Evolutionary conservation across 139 green algal species (phyloP).

Genomic region (Chlorella sp.): DNA sequence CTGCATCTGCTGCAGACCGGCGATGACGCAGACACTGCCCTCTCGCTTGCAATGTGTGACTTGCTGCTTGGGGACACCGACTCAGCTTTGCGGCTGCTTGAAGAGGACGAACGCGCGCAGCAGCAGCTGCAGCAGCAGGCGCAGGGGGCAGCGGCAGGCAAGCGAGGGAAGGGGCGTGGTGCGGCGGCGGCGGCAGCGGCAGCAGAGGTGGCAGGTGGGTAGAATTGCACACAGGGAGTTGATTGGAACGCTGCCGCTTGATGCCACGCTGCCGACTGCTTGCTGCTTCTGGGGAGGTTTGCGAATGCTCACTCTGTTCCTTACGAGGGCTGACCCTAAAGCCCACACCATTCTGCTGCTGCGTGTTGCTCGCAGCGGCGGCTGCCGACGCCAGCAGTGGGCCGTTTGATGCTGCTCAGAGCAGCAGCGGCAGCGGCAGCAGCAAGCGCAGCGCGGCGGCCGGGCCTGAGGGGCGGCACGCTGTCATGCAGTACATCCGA

Average conservation of each 20-base stretch:
- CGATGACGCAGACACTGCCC: slow-evolving; percentile 14
- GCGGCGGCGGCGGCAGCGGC: neutral
- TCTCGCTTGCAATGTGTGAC: slow-evolving; percentile 48
- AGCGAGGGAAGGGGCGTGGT: neutral
- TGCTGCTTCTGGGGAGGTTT: too few relatives aligned
- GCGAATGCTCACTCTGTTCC: too few relatives aligned
- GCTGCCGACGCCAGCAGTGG: too few relatives aligned
- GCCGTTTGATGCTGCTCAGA: too few relatives aligned
- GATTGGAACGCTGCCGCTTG: too few relatives aligned
- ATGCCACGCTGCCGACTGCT: too few relatives aligned
- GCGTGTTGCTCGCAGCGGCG: too few relatives aligned
- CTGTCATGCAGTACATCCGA: slow-evolving; percentile 17
- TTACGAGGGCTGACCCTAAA: too few relatives aligned
- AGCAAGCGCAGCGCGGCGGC: neutral
- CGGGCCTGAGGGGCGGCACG: neutral
- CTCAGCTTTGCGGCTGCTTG: slow-evolving; percentile 34
- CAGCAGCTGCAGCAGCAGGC: slow-evolving; percentile 1
- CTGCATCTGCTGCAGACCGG: neutral
- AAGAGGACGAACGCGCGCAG: slow-evolving; percentile 40
- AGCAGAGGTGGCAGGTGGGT: neutral
- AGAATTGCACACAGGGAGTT: too few relatives aligned
- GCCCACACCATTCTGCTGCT: too few relatives aligned
- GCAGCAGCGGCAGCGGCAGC: too few relatives aligned
- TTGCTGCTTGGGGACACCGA: slow-evolving; percentile 47
- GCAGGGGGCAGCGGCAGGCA: neutral